Base-by-base conservation (phyloP, 805 yeast genomes). In the Metschnikowia corniflorae region DNA sequence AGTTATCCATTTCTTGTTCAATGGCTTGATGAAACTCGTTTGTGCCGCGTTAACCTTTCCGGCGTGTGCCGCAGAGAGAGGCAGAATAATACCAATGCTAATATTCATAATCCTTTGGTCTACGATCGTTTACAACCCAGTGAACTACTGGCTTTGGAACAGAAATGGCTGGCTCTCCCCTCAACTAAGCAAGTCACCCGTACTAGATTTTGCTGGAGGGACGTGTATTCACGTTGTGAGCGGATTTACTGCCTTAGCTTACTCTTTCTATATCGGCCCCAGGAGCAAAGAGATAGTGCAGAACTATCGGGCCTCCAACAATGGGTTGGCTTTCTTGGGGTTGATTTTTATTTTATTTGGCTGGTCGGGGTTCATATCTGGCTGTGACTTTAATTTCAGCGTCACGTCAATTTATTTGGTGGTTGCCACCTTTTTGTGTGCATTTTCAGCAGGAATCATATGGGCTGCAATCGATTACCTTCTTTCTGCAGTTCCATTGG, bases 101-200 rank as follows among this genome's bases (percentile, higher is more conserved):
- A 53, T 66, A 10, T 68, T 67, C 36, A 16, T 63, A 12, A 58
- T 66, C 34, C 34, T 58, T 20, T 68, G 73, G 73, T 64, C 70
- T 1, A 44, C 51, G 10, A 57, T 65, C 16, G 58, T 68, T 13
- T 67, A 66, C 40, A 65, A 65, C 37, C 73, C 73, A 2, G 67
- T 68, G 3, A 63, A 64, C 2, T 68, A 66, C 43, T 68, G 73
- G 73, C 60, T 64, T 41, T 68, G 73, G 73, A 67, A 66, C 43
- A 37, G 46, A 16, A 54, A 64, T 32, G 73, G 73, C 7, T 68
- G 72, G 72, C 54, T 68, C 4, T 62, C 69, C 0, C 49, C 58
- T 1, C 65, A 65, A 36, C 47, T 54, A 13, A 40, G 46, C 12
- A 50, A 40, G 21, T 41, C 62, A 3, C 71, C 71, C 0, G 72